Evolutionary conservation across 192 early-diverging fungal species (phyloP), one percentile per base, ranked within the genome.

Genomic region (Coemansia sp.): DNA sequence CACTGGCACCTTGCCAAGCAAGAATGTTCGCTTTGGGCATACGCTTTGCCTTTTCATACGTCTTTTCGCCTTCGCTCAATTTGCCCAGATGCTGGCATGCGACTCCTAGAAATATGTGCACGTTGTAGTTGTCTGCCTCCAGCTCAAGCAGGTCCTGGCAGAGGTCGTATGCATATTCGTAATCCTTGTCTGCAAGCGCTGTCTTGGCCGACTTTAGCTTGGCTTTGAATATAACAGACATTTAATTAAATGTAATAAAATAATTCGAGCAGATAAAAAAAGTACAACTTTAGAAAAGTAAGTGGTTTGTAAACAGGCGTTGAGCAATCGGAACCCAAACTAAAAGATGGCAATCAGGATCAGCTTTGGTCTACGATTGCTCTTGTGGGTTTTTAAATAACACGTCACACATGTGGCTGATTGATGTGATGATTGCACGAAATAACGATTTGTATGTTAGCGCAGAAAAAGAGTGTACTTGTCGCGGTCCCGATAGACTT

Each of bases 1-100:
- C 85, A 29, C 78, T 80, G 1, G 86, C 48, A 17, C 89, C 89
- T 75, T 93, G 87, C 80, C 88, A 90, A 10, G 89, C 91, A 7
- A 93, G 78, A 0, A 76, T 60, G 30, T 85, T 82, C 0, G 87
- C 83, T 32, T 75, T 68, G 58, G 82, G 84, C 64, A 85, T 69
- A 25, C 75, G 73, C 60, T 89, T 86, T 1, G 91, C 90, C 38
- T 64, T 76, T 42, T 75, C 63, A 55, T 91, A 93, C 11, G 81
- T 69, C 11, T 66, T 51, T 59, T 87, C 85, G 36, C 86, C 85
- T 22, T 91, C 88, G 25, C 67, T 68, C 63, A 77, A 76, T 50
- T 86, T 73, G 3, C 81, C 75, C 16, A 91, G 45, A 60, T 89
- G 85, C 49, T 89, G 83, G 52, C 89, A 81, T 0, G 89, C 82